Base-by-base conservation (phyloP, 2,329 filamentous ascomycete species). In the Fusarium sp. region DNA sequence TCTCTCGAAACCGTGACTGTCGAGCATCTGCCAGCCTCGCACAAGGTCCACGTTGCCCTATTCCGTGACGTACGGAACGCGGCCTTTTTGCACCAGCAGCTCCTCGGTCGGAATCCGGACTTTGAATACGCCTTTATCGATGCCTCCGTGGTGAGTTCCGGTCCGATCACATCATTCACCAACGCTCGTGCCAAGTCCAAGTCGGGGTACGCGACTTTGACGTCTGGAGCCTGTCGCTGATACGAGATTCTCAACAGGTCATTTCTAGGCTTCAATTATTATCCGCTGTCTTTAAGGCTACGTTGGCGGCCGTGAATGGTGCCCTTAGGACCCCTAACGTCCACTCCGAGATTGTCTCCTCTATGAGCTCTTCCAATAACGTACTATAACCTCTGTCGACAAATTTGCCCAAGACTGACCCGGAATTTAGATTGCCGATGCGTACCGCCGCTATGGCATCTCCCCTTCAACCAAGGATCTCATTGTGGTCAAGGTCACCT, bases 91-190 rank as follows among this genome's bases (percentile, higher is more conserved):
- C 90, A 93, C 57, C 84, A 90, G 72, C 94, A 97, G 81, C 87
- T 99, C 5, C 84, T 98, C n/a, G 86, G 88, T 6, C 91, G 92
- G 57, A 97, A 98, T 77, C 76, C 87, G 10, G 90, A 90, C 8
- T 98, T 94, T 74, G 93, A 98, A 80, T 98, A 98, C 83, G 93
- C 94, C 33, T 91, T 99, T 71, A 87, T 99, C 50, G 95, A 99
- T 81, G 93, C 93, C 18, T 89, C 87, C 49, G 87, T 92, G 78
- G 90, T 94, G 84, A 66, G 85, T 80, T 68, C 56, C 58, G 51
- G 54, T 31, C 63, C 50, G 23, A 42, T 38, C 18, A 31, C 4
- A 29, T 23, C 29, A 51, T 11, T 53, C 25, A 20, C 8, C 36
- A 18, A 11, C 16, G 34, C 55, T 16, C 49, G 54, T 31, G 23